These are phyloP conservation scores for Picea abies DNA, from an alignment of 83 land plant species.

Conservation along the genomic window DNA sequence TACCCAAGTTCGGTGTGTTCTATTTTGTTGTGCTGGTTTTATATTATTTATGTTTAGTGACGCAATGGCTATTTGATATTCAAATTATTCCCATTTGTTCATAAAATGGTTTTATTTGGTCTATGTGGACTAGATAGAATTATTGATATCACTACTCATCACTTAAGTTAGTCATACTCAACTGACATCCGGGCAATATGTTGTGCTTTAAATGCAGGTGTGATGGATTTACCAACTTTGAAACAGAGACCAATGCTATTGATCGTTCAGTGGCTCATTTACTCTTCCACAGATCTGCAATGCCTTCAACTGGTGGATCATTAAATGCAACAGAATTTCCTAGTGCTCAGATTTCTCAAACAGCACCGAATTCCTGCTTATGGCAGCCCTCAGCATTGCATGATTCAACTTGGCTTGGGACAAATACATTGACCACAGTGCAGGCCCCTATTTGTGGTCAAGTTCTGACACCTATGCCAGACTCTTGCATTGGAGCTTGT, in stretches of 20 bases:
- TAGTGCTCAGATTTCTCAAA: not conserved
- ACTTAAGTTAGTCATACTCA: no score
- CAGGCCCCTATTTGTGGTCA: not conserved
- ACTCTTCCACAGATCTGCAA: constrained; percentile 52
- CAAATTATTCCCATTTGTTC: not conserved
- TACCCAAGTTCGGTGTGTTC: not conserved
- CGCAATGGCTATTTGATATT: not conserved
- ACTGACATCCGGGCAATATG: not conserved
- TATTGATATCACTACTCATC: not conserved
- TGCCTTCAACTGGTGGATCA: constrained; percentile 13
- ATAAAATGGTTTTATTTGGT: constrained; percentile 9
- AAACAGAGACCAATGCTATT: constrained; percentile 64
- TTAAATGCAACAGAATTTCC: constrained; percentile 1
- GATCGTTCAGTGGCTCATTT: constrained; percentile 68
- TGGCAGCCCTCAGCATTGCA: constrained; percentile 3
- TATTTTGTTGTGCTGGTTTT: not conserved
- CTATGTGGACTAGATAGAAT: not conserved
- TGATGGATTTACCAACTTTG: constrained; percentile 34
- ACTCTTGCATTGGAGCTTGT: constrained; percentile 4
- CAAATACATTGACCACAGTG: not conserved
- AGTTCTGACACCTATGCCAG: constrained; percentile 7
- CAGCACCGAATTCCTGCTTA: not conserved
- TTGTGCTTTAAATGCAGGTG: constrained; percentile 26
- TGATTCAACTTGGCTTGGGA: not conserved
- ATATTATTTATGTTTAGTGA: not conserved